These are phyloP conservation scores for Petunia axillaris DNA, from an alignment of 257 asterid genomes.

Conservation along the genomic window DNA sequence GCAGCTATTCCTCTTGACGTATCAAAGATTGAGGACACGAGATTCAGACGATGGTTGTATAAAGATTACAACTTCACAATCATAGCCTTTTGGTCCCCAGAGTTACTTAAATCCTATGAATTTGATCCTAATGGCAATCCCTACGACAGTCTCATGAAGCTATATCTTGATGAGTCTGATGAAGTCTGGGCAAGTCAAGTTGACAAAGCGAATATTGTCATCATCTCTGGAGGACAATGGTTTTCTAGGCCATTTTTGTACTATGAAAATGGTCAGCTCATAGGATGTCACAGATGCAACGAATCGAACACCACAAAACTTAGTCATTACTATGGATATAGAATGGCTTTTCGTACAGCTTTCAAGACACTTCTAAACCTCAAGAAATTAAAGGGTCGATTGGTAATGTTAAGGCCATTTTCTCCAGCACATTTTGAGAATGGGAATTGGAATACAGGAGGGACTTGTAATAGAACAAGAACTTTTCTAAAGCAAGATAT, in stretches of 20 bases:
- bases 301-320: conserved; percentile 43
- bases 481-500: conserved; percentile 50
- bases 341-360: conserved; percentile 55
- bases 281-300: conserved; percentile 58
- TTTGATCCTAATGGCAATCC: conserved; percentile 27
- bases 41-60: conserved; percentile 35
- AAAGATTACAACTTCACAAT: conserved; percentile 32
- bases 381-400: conserved; percentile 30
- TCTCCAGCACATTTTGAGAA: conserved; percentile 66
- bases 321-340: conserved; percentile 40
- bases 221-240: conserved; percentile 37
- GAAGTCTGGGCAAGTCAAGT: conserved; percentile 29
- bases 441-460: conserved; percentile 64
- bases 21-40: conserved; percentile 23
- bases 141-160: conserved; percentile 25
- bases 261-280: conserved; percentile 38
- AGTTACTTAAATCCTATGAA: conserved; percentile 17
- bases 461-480: conserved; percentile 51
- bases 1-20: conserved; percentile 26
- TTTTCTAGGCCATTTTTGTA: conserved; percentile 48
- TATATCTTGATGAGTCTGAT: conserved; percentile 31
- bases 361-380: conserved; percentile 29
- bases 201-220: conserved; percentile 26
- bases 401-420: conserved; percentile 50
- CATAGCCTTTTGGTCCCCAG: conserved; percentile 32